phyloP scores from a whole-genome alignment of 1,284 basidiomycete genomes.

The Sanguinoderma infundibulare region DNA sequence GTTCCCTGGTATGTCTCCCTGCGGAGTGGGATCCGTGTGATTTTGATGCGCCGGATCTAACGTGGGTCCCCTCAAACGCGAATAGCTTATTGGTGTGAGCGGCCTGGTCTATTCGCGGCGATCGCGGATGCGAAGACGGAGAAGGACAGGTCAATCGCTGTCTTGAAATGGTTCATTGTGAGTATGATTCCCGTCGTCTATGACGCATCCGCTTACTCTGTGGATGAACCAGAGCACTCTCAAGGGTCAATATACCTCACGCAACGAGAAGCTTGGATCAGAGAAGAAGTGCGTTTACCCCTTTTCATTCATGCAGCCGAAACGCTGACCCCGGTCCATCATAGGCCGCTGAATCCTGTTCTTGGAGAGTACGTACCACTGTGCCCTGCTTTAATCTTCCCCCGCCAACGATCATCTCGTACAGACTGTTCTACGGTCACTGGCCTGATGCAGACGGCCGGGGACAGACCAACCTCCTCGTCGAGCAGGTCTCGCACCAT shows the following conservation, averaged over 20 bases:
- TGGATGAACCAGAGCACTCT: slow-evolving; percentile 72
- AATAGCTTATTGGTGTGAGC: slow-evolving; percentile 91
- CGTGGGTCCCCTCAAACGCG: not conserved
- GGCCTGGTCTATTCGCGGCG: slow-evolving; percentile 81
- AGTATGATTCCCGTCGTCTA: slow-evolving; percentile 30
- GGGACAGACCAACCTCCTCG: slow-evolving; percentile 84
- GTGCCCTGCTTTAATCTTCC: not conserved
- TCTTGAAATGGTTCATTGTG: slow-evolving; percentile 92
- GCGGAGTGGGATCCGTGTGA: not conserved
- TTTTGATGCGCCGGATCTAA: slow-evolving; percentile 4
- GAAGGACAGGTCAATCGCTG: slow-evolving; percentile 75
- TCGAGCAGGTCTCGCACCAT: slow-evolving; percentile 98
- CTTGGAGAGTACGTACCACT: slow-evolving; percentile 79
- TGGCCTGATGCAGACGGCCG: slow-evolving; percentile 87
- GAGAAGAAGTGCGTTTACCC: slow-evolving; percentile 86
- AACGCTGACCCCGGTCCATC: not conserved
- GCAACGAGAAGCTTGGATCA: slow-evolving; percentile 92
- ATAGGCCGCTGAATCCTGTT: slow-evolving; percentile 91
- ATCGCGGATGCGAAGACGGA: slow-evolving; percentile 79
- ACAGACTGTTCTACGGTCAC: slow-evolving; percentile 86
- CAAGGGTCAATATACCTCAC: slow-evolving; percentile 93
- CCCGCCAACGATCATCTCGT: not conserved
- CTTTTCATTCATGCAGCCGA: not conserved
- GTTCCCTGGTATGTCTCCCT: slow-evolving; percentile 75
- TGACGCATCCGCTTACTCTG: not conserved